A percentile compares a stretch with the other conserved stretches of the same genome.
Conservation (phyloP, 2,329 filamentous ascomycete species). For the Penicillium capsulatum region DNA sequence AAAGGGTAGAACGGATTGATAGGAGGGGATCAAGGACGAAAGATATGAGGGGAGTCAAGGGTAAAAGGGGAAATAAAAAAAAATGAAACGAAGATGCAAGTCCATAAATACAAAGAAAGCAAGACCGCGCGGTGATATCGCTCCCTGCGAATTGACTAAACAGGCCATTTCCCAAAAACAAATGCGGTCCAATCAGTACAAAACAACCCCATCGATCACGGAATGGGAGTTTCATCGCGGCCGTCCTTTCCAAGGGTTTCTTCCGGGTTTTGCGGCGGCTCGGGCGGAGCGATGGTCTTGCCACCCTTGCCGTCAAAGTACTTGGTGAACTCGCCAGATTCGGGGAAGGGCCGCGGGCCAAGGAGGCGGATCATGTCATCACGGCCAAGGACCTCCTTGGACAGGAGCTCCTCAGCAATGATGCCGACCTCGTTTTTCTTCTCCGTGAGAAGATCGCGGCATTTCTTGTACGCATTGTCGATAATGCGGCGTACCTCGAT, state of each 20-base stretch:
- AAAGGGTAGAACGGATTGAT: constrained; percentile 12
- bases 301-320: constrained; percentile 66
- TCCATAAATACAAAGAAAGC: constrained; percentile 26
- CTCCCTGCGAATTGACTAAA: constrained; percentile 15
- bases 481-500: constrained; percentile 86
- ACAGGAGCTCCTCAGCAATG: constrained; percentile 86
- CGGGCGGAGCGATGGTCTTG: constrained; percentile 52
- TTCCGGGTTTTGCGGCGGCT: constrained; percentile 37
- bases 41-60: constrained; percentile 19
- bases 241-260: constrained; percentile 42
- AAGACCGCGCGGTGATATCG: constrained; percentile 27
- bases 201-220: constrained; percentile 19
- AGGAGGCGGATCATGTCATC: constrained; percentile 90
- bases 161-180: constrained; percentile 15
- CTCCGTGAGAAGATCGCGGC: constrained; percentile 72
- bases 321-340: constrained; percentile 85
- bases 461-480: constrained; percentile 87
- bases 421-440: constrained; percentile 87
- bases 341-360: constrained; percentile 77
- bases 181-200: constrained; percentile 25
- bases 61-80: constrained; percentile 9
- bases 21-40: constrained; percentile 11
- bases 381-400: constrained; percentile 83
- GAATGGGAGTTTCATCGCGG: constrained; percentile 32
- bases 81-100: constrained; percentile 17